Base-by-base conservation (phyloP, 164 flowering plant genomes). In the Magnolia sinica region DNA sequence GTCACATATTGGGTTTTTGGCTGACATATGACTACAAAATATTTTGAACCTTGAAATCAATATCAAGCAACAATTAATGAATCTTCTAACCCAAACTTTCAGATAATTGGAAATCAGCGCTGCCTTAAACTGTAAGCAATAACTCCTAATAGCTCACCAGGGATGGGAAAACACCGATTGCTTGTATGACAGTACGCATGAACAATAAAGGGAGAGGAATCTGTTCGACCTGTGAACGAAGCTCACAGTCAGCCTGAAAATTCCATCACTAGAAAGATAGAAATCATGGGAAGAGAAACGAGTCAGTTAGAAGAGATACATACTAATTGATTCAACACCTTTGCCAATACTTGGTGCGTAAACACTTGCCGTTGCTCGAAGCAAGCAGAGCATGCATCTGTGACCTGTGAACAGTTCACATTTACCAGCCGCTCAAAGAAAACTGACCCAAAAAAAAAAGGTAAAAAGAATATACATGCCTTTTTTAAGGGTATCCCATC, bases 341-440 rank as follows among this genome's bases (percentile, higher is more conserved):
- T 92, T 10, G 99, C 99, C 70, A 96, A 81, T 74, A 94, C 98
- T 89, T 92, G 98, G 81, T 94, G 98, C 22, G 99, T 90, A 75
- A 96, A 96, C 76, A 87, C 86, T 76, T 88, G 86, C 31, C 88
- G 83, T 79, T 91, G 94, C 87, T 91, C 96, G 87, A 94, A 94
- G 82, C 99, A 96, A 81, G 94, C 88, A 86, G 92, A 92, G 86
- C 99, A 96, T 76, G 98, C 99, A 83, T 96, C 99, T n/a, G 91
- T 96, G 78, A 96, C 91, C 99, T 96, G 91, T 72, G 61, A 3
- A 79, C 4, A 70, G 65, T 55, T 13, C 73, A 65, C 11, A 58
- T 51, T 22, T 50, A 8, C 78, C 31, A 75, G 73, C 64, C 55
- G 55, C 73, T 45, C 67, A 59, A 31, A 55, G 66, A 16, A 71